These are phyloP conservation scores for Ambrosiella xylebori DNA, from an alignment of 2,329 filamentous ascomycete species.

Conservation along the genomic window DNA sequence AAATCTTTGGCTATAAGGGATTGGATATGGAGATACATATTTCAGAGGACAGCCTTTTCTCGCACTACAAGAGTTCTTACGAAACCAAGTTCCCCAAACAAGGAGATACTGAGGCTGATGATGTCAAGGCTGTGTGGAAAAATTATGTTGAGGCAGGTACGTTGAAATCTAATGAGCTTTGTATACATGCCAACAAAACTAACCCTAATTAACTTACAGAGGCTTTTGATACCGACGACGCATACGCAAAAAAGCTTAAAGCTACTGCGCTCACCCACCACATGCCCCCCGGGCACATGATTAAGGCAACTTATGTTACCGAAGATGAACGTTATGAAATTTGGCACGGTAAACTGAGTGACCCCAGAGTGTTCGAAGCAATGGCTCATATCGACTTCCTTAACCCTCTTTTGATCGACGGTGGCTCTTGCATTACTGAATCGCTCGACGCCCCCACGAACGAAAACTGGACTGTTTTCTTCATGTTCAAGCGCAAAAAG, in stretches of 20 bases:
- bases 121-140: slow-evolving; percentile 8
- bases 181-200: not conserved
- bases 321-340: slow-evolving; percentile 45
- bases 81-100: slow-evolving; percentile 6
- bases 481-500: slow-evolving; percentile 44
- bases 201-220: slow-evolving; percentile 26
- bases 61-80: slow-evolving; percentile 4
- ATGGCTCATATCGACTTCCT: slow-evolving; percentile 70
- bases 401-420: slow-evolving; percentile 79
- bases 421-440: slow-evolving; percentile 54
- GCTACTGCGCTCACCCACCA: not conserved
- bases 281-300: slow-evolving; percentile 8
- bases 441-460: slow-evolving; percentile 39
- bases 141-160: slow-evolving; percentile 9
- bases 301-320: not conserved
- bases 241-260: slow-evolving; percentile 33
- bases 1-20: slow-evolving; percentile 76
- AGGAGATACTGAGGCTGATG: slow-evolving; percentile 10
- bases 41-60: slow-evolving; percentile 31
- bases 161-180: not conserved
- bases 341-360: slow-evolving; percentile 60
- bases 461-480: slow-evolving; percentile 81
- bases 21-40: slow-evolving; percentile 58
- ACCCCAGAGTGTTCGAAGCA: slow-evolving; percentile 51
- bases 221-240: slow-evolving; percentile 41